Evolutionary conservation across 2,329 filamentous ascomycete species (phyloP).

Genomic region (Claviceps sp.): DNA sequence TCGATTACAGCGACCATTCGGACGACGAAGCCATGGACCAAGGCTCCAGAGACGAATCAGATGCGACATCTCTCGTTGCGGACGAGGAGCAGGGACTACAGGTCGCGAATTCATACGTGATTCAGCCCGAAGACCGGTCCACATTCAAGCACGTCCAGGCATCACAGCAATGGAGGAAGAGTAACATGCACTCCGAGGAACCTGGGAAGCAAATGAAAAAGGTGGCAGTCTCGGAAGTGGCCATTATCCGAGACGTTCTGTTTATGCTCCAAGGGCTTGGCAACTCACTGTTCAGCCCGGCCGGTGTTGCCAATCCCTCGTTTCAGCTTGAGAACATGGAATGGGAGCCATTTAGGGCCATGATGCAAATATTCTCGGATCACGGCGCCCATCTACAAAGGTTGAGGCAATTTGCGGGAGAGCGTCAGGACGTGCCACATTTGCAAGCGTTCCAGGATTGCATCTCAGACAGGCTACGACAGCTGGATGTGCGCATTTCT

Average conservation of each 20-base stretch:
- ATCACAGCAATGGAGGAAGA: constrained; percentile 23
- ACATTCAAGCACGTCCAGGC: constrained; percentile 17
- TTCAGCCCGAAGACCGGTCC: constrained; percentile 20
- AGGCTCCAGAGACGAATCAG: constrained; percentile 24
- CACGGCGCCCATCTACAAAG: constrained; percentile 31
- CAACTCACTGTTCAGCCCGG: constrained; percentile 52
- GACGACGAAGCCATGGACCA: constrained; percentile 30
- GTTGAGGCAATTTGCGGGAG: constrained; percentile 30
- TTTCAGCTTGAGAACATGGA: constrained; percentile 37
- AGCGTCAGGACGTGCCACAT: constrained; percentile 38
- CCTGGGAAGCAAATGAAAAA: constrained; percentile 22
- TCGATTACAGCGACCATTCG: constrained; percentile 56
- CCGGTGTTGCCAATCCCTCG: constrained; percentile 23
- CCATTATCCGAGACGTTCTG: constrained; percentile 61
- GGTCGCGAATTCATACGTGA: constrained; percentile 20
- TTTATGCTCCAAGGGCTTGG: constrained; percentile 75
- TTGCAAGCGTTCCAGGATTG: constrained; percentile 60
- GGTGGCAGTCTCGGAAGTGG: constrained; percentile 51
- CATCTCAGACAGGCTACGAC: constrained; percentile 39
- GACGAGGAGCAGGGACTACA: constrained; percentile 15
- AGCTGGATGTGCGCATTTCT: constrained; percentile 47
- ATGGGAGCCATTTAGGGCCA: constrained; percentile 34
- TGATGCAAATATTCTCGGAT: constrained; percentile 34
- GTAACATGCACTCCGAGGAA: constrained; percentile 21
- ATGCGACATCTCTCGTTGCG: constrained; percentile 18